These are phyloP conservation scores for Nepenthes gracilis DNA, from an alignment of 148 eudicot genomes.

Conservation along the genomic window DNA sequence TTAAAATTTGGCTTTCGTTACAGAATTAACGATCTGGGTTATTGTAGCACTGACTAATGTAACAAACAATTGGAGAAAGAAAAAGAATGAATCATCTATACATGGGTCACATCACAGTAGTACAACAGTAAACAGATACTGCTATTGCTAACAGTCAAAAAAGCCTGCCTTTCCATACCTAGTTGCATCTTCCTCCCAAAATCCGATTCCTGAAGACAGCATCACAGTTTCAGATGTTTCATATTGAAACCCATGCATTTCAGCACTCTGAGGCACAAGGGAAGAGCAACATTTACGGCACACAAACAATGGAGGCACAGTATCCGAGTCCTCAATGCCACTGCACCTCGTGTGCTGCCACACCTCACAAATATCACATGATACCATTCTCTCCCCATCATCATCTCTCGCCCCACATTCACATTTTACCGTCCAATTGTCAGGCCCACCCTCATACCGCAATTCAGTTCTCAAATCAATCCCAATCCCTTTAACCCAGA, in stretches of 20 bases:
- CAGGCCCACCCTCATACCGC: conserved; percentile 57
- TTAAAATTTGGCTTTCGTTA: too few species aligned
- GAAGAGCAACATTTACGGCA: conserved; percentile 53
- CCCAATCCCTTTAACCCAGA: conserved; percentile 36
- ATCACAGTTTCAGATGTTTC: background rate
- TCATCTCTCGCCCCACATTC: conserved; percentile 79
- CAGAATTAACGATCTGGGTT: too few species aligned
- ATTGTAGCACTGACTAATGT: too few species aligned
- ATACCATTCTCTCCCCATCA: conserved; percentile 94
- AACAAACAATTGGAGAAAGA: too few species aligned
- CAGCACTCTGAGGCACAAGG: conserved; percentile 29
- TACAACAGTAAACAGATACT: too few species aligned
- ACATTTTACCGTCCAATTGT: conserved; percentile 71
- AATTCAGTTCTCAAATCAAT: conserved; percentile 30
- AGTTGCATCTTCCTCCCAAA: too few species aligned
- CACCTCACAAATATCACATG: conserved; percentile 76
- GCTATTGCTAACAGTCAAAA: too few species aligned
- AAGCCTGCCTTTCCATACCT: too few species aligned
- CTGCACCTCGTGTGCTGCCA: conserved; percentile 87
- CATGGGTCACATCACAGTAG: too few species aligned
- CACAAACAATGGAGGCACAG: conserved; percentile 61
- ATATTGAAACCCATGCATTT: conserved; percentile 1
- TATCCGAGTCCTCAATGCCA: conserved; percentile 59
- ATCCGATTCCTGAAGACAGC: background rate
- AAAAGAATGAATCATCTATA: too few species aligned